Conservation (phyloP, 306 rosid genomes). For the Quercus rubra region DNA sequence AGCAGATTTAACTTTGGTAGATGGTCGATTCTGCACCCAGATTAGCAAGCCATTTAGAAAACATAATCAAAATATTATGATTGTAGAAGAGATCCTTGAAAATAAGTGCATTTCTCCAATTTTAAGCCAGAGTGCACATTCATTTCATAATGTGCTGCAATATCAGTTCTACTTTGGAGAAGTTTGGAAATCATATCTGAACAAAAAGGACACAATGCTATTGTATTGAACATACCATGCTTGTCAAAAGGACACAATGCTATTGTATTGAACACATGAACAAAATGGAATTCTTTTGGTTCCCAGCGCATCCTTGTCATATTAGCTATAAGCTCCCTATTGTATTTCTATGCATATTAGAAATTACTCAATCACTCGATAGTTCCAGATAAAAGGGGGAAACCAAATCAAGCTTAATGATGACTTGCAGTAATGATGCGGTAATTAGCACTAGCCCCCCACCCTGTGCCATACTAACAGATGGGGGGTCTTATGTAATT, state of each 20-base stretch:
- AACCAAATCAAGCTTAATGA: too few relatives aligned
- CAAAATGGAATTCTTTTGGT: not conserved
- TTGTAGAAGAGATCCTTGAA: not conserved
- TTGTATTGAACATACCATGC: too few relatives aligned
- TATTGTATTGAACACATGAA: not conserved
- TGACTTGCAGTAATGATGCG: too few relatives aligned
- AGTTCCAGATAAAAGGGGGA: too few relatives aligned
- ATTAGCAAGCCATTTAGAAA: not conserved
- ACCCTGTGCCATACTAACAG: not conserved
- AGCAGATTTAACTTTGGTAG: conserved; percentile 74
- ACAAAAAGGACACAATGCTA: not conserved
- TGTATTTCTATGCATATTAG: too few relatives aligned
- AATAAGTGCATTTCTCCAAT: not conserved
- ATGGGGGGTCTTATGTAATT: not conserved
- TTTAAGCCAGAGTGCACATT: not conserved
- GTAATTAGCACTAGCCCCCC: not conserved
- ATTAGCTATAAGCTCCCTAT: too few relatives aligned
- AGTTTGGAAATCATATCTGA: not conserved
- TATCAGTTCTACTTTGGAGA: not conserved
- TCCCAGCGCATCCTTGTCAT: too few relatives aligned
- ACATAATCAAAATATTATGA: not conserved
- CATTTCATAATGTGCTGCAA: not conserved
- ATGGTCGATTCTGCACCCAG: conserved; percentile 70
- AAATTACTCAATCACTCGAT: too few relatives aligned
- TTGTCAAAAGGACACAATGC: too few relatives aligned